phyloP scores from a whole-genome alignment of 345 rosid genomes.

The Combretum micranthum region DNA sequence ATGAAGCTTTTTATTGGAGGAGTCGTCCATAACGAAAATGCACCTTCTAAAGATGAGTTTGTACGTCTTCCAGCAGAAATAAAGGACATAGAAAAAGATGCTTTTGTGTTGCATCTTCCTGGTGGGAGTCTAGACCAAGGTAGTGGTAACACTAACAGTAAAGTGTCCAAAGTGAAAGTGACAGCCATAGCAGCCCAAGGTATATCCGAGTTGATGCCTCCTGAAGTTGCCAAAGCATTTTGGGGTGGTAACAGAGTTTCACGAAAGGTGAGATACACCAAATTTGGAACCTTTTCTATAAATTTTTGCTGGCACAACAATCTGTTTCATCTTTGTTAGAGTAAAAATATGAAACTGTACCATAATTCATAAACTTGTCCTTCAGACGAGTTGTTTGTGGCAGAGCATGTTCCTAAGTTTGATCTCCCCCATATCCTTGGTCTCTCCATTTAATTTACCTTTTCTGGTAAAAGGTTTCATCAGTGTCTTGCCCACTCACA shows the following conservation, averaged over 20 bases:
- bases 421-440: neutral
- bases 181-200: constrained; percentile 79
- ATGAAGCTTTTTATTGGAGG: constrained; percentile 83
- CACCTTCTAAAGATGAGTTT: constrained; percentile 56
- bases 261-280: constrained; percentile 49
- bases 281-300: too few species aligned
- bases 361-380: too few species aligned
- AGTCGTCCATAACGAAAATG: constrained; percentile 68
- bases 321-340: too few species aligned
- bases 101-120: constrained; percentile 65
- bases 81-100: constrained; percentile 58
- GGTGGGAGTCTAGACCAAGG: constrained; percentile 38
- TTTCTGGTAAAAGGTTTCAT: neutral
- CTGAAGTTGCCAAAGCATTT: constrained; percentile 81
- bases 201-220: constrained; percentile 84
- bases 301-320: neutral
- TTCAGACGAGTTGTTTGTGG: neutral
- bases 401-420: neutral
- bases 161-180: constrained; percentile 49
- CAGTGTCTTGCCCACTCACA: too few species aligned
- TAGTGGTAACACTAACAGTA: constrained; percentile 34
- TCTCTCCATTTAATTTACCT: constrained; percentile 4
- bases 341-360: too few species aligned
- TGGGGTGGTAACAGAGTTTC: constrained; percentile 69
- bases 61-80: constrained; percentile 71